phyloP scores from a whole-genome alignment of 352 stramenopile genomes.

The Aphanomyces cochlioides region DNA sequence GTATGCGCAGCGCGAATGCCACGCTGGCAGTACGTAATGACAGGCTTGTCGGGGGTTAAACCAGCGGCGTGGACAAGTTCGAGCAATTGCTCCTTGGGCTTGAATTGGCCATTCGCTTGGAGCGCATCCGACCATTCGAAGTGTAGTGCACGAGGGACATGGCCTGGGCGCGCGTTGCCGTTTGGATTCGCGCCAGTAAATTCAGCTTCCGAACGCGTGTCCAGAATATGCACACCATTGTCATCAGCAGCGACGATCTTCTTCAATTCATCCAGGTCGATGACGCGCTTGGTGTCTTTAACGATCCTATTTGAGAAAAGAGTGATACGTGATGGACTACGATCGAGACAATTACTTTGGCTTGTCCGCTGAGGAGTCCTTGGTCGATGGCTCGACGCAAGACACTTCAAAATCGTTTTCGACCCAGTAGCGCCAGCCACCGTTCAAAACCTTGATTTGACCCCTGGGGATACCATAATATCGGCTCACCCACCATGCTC shows the following conservation, averaged over 20 bases:
- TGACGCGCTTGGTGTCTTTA: conserved; percentile 13
- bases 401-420: conserved; percentile 34
- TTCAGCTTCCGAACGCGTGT: conserved; percentile 41
- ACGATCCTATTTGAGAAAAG: neutral
- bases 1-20: conserved; percentile 64
- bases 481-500: conserved; percentile 76
- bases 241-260: conserved; percentile 30
- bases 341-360: neutral
- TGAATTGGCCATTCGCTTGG: conserved; percentile 58
- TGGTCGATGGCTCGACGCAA: neutral
- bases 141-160: conserved; percentile 63
- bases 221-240: conserved; percentile 38
- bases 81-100: conserved; percentile 52
- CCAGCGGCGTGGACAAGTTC: conserved; percentile 37
- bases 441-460: conserved; percentile 73
- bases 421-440: conserved; percentile 66
- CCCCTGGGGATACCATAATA: conserved; percentile 70
- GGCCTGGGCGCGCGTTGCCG: conserved; percentile 47
- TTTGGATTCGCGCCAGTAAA: conserved; percentile 40
- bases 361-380: conserved; percentile 21
- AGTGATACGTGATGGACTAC: neutral
- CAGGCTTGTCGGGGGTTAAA: conserved; percentile 42
- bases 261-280: conserved; percentile 39
- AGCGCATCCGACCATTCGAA: conserved; percentile 70
- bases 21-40: conserved; percentile 74